A percentile compares a stretch with the other conserved stretches of the same genome.
These are phyloP conservation scores for Rhodotorula sp. DNA, from an alignment of 1,284 basidiomycete genomes.

Conservation along the genomic window DNA sequence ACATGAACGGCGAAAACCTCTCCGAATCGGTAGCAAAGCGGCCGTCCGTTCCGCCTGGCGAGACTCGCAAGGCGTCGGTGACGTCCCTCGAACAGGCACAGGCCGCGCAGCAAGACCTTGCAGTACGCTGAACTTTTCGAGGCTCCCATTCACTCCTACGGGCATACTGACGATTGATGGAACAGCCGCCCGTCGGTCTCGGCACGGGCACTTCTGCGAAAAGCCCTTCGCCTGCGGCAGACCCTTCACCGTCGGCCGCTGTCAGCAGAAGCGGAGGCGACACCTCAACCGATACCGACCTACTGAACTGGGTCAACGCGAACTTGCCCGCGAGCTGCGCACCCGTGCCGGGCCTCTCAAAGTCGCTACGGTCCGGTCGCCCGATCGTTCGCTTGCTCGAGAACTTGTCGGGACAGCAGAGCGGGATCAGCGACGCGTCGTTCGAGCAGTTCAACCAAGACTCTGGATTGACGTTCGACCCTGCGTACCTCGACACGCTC, in stretches of 20 bases:
- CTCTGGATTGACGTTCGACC: constrained; percentile 31
- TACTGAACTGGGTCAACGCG: constrained; percentile 83
- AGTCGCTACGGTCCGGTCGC: constrained; percentile 57
- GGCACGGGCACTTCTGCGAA: not conserved
- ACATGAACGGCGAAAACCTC: constrained; percentile 28
- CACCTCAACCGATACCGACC: constrained; percentile 45
- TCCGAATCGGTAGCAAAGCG: not conserved
- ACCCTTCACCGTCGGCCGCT: not conserved
- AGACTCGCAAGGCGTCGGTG: not conserved
- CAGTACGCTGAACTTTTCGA: not conserved
- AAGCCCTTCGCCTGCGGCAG: no score
- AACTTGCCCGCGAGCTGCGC: constrained; percentile 66
- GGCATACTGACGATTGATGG: not conserved
- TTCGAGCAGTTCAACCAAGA: constrained; percentile 37
- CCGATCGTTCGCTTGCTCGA: constrained; percentile 53
- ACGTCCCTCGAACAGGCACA: not conserved
- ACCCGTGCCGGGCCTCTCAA: constrained; percentile 59
- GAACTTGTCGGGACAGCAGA: constrained; percentile 45
- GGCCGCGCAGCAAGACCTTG: no score
- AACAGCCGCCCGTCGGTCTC: not conserved
- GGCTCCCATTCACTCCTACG: no score
- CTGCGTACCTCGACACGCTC: constrained; percentile 68
- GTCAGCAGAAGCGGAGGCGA: not conserved
- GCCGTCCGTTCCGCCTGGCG: not conserved
- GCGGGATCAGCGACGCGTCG: constrained; percentile 35